Percentiles rank a stretch among this genome's conserved stretches.
phyloP scores from a whole-genome alignment of 2,329 filamentous ascomycete species.

The Neophaeococcomyces aloes region DNA sequence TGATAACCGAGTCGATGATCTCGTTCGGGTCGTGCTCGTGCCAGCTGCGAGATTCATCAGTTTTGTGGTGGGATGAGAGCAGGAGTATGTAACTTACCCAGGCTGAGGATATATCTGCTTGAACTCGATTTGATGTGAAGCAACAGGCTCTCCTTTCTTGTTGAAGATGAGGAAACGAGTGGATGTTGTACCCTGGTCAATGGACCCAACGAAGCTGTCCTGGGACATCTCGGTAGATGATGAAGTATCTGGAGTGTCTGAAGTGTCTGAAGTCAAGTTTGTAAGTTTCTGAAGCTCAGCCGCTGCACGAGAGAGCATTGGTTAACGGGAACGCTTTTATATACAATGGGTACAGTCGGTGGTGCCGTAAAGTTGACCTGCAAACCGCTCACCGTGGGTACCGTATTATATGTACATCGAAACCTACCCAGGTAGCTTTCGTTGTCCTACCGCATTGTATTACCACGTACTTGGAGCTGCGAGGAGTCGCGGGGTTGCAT shows the following conservation, averaged over 20 bases:
- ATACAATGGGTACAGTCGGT: background rate
- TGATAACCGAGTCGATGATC: conserved; percentile 62
- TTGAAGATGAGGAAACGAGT: conserved; percentile 88
- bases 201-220: conserved; percentile 68
- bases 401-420: no score
- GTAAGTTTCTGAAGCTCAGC: background rate
- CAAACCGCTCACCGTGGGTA: no score
- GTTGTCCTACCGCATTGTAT: no score
- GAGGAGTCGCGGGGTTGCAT: no score
- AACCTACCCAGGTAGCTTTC: no score
- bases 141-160: conserved; percentile 63
- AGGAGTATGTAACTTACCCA: conserved; percentile 49
- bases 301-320: background rate
- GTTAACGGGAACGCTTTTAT: background rate
- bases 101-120: conserved; percentile 73
- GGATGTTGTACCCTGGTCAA: conserved; percentile 85
- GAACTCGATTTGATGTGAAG: conserved; percentile 78
- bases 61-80: conserved; percentile 3
- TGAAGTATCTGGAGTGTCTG: background rate
- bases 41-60: conserved; percentile 49
- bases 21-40: conserved; percentile 79
- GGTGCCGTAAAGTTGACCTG: background rate
- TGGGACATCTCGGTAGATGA: conserved; percentile 15
- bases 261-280: background rate
- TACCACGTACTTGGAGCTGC: no score